These are phyloP conservation scores for Pterulicium gracile DNA, from an alignment of 1,284 basidiomycete genomes.

Conservation along the genomic window DNA sequence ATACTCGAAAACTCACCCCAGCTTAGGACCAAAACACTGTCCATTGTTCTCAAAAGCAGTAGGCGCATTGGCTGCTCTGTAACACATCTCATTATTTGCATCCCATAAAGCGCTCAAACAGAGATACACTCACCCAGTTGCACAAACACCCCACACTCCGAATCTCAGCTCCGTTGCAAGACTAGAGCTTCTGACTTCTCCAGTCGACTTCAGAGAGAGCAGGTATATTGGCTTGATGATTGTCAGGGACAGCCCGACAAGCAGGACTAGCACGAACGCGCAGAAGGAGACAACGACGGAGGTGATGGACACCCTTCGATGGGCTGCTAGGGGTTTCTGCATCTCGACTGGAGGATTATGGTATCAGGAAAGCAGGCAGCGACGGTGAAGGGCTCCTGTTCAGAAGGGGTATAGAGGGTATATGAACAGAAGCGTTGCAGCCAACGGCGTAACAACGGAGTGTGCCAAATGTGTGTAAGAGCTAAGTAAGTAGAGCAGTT, in stretches of 20 bases:
- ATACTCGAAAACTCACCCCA: conserved; percentile 33
- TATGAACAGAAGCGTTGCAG: too few relatives aligned
- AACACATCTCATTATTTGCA: conserved; percentile 2
- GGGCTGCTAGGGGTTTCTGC: conserved; percentile 30
- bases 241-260: conserved; percentile 63
- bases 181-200: conserved; percentile 29
- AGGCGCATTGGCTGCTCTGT: conserved; percentile 20
- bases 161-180: conserved; percentile 55
- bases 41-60: conserved; percentile 22
- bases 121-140: conserved; percentile 31
- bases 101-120: not conserved
- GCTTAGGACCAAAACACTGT: conserved; percentile 42
- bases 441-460: too few relatives aligned
- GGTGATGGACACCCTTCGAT: conserved; percentile 34
- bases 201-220: conserved; percentile 37
- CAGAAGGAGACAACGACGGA: conserved; percentile 35
- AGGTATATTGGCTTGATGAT: conserved; percentile 68
- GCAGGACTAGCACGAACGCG: conserved; percentile 59
- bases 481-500: too few relatives aligned
- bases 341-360: too few relatives aligned
- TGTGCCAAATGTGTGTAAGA: too few relatives aligned
- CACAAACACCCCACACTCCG: conserved; percentile 70
- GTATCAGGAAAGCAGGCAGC: too few relatives aligned
- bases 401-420: too few relatives aligned
- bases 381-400: too few relatives aligned